Evolutionary conservation across 2,329 filamentous ascomycete genomes (phyloP), one percentile per base, ranked within the genome.

Genomic region (Talaromyces sp.): DNA sequence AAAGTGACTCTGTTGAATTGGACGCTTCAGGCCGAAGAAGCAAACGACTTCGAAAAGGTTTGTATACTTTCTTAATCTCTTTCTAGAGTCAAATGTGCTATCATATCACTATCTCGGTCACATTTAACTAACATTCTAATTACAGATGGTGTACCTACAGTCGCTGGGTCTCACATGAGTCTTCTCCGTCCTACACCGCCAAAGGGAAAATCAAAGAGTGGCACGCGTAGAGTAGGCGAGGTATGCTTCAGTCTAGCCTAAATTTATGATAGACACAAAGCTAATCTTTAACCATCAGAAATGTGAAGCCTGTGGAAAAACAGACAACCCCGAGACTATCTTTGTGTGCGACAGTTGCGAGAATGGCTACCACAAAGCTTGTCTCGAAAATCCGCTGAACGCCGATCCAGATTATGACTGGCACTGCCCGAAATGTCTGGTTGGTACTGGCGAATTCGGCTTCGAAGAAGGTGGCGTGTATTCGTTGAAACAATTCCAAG

Each of bases 391-490:
- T 39, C 92, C 91, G 1, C 81, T 96, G 50, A 90, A 89, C 70
- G 82, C 85, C 9, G 87, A 90, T 68, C 92, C 93, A 0, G 90
- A 95, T 27, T 85, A 88, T 62, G 95, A 98, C 73, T 99, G 95
- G 95, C 94, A 98, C 75, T 99, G 95, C 70, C 90, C 95, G 0
- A 88, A 93, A 72, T 99, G 95, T 75, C 85, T 99, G 31, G 95
- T 99, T 27, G 95, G 95, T 56, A 96, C 96, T 64, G 93, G 94
- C 45, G 93, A 98, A 69, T 99, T 97, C 72, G 95, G 95, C 0
- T 99, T 99, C 67, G 94, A 98, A 74, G 95, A 99, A 76, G 95
- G 95, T 27, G 93, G 93, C 3, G 85, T 97, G 24, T 99, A 99
- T 78, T 99, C 95, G 0, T 82, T 99, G 31, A 93, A 91, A 72